Conservation (phyloP, 2,329 filamentous ascomycete genomes). For the Exophiala dermatitidis region DNA sequence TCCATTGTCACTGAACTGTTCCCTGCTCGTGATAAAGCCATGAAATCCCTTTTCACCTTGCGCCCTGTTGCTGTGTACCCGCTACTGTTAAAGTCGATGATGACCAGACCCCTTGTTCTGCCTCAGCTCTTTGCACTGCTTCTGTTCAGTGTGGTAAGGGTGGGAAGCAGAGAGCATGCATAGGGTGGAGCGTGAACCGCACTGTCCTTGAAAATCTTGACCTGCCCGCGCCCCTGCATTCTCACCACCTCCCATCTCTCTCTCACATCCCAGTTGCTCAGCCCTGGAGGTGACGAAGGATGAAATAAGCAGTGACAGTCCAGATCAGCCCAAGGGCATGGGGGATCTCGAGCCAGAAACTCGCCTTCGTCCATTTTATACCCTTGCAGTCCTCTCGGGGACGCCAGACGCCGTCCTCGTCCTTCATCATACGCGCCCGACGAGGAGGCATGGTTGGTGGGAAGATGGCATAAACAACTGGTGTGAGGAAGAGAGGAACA, state of each 20-base stretch:
- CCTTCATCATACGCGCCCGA: slow-evolving; percentile 14
- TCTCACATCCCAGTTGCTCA: not conserved
- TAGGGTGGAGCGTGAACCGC: slow-evolving; percentile 1
- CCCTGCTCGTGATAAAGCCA: not conserved
- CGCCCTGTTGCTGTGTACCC: not conserved
- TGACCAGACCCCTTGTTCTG: not conserved
- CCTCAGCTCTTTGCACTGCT: not conserved
- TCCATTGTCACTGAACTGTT: not conserved
- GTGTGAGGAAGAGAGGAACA: slow-evolving; percentile 15
- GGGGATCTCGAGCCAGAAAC: slow-evolving; percentile 19
- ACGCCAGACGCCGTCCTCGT: slow-evolving; percentile 10
- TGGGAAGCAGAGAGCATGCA: not conserved
- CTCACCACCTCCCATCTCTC: not conserved
- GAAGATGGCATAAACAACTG: slow-evolving; percentile 18
- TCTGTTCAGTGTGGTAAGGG: not conserved
- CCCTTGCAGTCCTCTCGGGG: slow-evolving; percentile 5
- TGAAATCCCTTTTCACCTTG: not conserved
- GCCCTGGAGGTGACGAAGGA: not conserved
- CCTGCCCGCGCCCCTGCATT: not conserved
- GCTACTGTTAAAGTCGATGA: not conserved
- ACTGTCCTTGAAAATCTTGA: not conserved
- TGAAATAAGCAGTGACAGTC: slow-evolving; percentile 2
- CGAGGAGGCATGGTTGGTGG: slow-evolving; percentile 21
- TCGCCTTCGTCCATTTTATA: slow-evolving; percentile 13
- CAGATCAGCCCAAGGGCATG: slow-evolving; percentile 8